These are phyloP conservation scores for Loxodes magnus DNA, from an alignment of 73 alveolate genomes.

Conservation along the genomic window DNA sequence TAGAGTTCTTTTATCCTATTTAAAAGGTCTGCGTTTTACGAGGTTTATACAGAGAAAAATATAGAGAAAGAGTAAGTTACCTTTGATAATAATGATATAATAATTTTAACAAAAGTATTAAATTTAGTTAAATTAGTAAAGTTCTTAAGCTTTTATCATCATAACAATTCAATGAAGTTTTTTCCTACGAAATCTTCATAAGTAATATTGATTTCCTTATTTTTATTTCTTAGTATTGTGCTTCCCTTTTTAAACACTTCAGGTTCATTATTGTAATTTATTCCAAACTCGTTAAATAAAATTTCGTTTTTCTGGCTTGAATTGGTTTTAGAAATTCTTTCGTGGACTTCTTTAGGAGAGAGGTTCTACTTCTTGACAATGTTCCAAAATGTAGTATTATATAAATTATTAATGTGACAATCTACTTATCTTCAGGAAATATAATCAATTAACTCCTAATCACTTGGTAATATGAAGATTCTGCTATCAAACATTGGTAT, in stretches of 20 bases:
- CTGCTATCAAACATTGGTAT: slow-evolving; percentile 96
- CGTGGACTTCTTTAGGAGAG: slow-evolving; percentile 65
- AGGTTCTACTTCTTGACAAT: slow-evolving; percentile 67
- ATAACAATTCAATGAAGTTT: slow-evolving; percentile 8
- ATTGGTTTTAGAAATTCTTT: slow-evolving; percentile 62
- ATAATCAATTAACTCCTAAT: slow-evolving; percentile 78
- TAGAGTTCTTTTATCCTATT: no score
- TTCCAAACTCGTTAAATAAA: slow-evolving; percentile 66
- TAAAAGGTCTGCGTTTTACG: no score
- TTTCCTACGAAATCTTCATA: not conserved
- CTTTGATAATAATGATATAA: no score
- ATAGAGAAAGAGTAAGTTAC: no score
- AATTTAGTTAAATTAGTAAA: no score
- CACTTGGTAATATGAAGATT: slow-evolving; percentile 85
- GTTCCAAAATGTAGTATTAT: slow-evolving; percentile 94
- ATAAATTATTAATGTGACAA: slow-evolving; percentile 88
- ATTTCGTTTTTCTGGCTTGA: slow-evolving; percentile 89
- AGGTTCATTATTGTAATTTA: slow-evolving; percentile 75
- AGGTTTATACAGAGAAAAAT: no score
- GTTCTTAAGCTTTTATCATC: no score
- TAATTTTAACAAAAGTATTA: no score
- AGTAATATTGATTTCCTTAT: no score
- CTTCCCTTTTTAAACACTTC: slow-evolving; percentile 59
- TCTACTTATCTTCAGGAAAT: slow-evolving; percentile 91
- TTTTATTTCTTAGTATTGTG: slow-evolving; percentile 21